Conservation (phyloP, 2,329 filamentous ascomycete genomes). For the Aspergillus aculeatinus region DNA sequence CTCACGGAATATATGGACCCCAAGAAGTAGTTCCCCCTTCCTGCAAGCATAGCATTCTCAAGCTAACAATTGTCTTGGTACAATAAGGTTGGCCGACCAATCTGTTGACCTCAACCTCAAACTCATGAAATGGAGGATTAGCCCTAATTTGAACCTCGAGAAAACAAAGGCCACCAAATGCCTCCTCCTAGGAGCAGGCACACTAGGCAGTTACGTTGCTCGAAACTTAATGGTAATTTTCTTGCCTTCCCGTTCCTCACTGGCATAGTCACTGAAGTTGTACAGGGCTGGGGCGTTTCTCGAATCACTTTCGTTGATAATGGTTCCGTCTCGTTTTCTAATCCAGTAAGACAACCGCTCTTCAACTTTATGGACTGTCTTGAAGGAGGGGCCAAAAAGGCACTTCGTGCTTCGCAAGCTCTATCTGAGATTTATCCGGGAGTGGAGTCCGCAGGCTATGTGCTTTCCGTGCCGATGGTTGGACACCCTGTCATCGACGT, state of each 20-base stretch:
- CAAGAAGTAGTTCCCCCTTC: slow-evolving; percentile 47
- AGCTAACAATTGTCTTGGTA: slow-evolving; percentile 3
- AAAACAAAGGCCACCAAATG: slow-evolving; percentile 87
- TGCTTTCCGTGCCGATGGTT: slow-evolving; percentile 89
- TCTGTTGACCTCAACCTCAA: slow-evolving; percentile 96
- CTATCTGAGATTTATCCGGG: slow-evolving; percentile 87
- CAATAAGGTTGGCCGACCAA: slow-evolving; percentile 71
- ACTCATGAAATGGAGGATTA: slow-evolving; percentile 97
- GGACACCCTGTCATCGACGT: slow-evolving; percentile 83
- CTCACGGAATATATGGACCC: slow-evolving; percentile 94
- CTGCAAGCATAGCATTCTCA: neutral
- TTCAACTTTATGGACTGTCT: slow-evolving; percentile 89
- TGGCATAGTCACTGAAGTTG: neutral
- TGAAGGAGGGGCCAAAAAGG: slow-evolving; percentile 80
- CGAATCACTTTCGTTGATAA: slow-evolving; percentile 97
- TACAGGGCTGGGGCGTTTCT: slow-evolving; percentile 80
- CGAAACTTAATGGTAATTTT: slow-evolving; percentile 69
- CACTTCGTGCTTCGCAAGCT: slow-evolving; percentile 73
- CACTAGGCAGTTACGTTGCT: slow-evolving; percentile 89
- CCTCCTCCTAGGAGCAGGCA: slow-evolving; percentile 86
- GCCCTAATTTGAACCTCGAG: slow-evolving; percentile 82
- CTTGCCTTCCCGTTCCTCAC: neutral
- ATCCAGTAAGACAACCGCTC: slow-evolving; percentile 90
- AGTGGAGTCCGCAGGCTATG: slow-evolving; percentile 75
- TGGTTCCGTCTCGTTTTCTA: slow-evolving; percentile 89